These are phyloP conservation scores for Lentinula novae-zelandiae DNA, from an alignment of 1,284 basidiomycete species.

Conservation along the genomic window DNA sequence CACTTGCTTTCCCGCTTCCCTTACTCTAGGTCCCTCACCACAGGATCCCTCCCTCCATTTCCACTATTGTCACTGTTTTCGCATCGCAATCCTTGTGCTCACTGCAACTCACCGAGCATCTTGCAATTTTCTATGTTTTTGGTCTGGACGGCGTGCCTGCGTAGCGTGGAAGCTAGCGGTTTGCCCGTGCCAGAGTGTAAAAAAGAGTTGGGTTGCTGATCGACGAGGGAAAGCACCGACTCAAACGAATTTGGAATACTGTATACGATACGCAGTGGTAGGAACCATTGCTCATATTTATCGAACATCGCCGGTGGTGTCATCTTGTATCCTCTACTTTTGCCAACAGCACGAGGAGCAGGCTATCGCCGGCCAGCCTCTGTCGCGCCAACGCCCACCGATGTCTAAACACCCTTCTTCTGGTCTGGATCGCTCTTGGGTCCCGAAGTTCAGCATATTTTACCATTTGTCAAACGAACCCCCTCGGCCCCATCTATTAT, in stretches of 20 bases:
- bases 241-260: slow-evolving; percentile 9
- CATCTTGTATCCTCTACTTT: neutral
- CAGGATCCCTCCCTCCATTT: neutral
- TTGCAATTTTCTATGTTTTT: slow-evolving; percentile 10
- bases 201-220: slow-evolving; percentile 9
- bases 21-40: neutral
- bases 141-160: slow-evolving; percentile 7
- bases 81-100: slow-evolving; percentile 9
- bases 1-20: neutral
- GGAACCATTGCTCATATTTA: slow-evolving; percentile 8
- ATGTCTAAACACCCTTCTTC: slow-evolving; percentile 4
- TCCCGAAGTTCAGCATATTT: slow-evolving; percentile 12
- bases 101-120: slow-evolving; percentile 5
- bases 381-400: neutral
- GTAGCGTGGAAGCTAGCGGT: slow-evolving; percentile 9
- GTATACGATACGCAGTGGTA: slow-evolving; percentile 10
- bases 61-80: slow-evolving; percentile 8
- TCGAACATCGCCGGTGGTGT: neutral
- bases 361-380: neutral
- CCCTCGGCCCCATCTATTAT: slow-evolving; percentile 6
- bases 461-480: slow-evolving; percentile 10
- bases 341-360: neutral
- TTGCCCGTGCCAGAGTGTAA: slow-evolving; percentile 9
- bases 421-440: slow-evolving; percentile 9
- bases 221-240: slow-evolving; percentile 3